These are phyloP conservation scores for Microsporum ferrugineum DNA, from an alignment of 2,329 filamentous ascomycete species.

Conservation along the genomic window DNA sequence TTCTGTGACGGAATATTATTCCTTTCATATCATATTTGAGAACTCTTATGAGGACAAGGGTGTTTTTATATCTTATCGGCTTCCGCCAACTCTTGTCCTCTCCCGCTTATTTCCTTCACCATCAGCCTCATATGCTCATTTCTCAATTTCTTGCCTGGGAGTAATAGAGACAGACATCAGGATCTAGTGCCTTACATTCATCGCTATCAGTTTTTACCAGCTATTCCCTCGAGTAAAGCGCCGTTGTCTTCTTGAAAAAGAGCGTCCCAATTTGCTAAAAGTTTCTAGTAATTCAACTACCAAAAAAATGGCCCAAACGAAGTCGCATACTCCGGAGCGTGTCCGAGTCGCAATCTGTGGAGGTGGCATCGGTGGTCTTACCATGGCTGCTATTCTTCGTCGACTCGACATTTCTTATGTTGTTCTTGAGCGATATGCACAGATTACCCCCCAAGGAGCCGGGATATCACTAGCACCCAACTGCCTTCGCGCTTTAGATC, in stretches of 20 bases:
- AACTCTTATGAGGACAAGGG: background rate
- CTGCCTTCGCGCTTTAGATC: slow-evolving; percentile 8
- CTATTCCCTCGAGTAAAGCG: too few species aligned
- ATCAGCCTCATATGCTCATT: background rate
- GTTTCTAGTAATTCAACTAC: background rate
- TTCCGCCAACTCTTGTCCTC: background rate
- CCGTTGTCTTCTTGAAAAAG: too few species aligned
- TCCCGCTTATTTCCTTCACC: background rate
- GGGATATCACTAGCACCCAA: slow-evolving; percentile 9
- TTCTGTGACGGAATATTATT: background rate
- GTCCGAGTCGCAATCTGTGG: slow-evolving; percentile 6
- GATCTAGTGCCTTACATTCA: background rate
- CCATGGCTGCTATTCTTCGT: slow-evolving; percentile 5
- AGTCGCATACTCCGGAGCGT: slow-evolving; percentile 1
- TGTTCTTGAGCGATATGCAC: slow-evolving; percentile 6
- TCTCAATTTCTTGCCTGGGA: background rate
- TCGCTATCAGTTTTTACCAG: background rate
- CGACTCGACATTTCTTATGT: slow-evolving; percentile 7
- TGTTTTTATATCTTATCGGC: background rate
- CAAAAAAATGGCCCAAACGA: background rate
- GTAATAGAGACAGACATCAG: background rate
- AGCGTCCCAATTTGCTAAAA: background rate
- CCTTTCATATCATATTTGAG: background rate
- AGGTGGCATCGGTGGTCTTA: slow-evolving; percentile 9
- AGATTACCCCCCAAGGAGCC: slow-evolving; percentile 8